A percentile compares a stretch with the other conserved stretches of the same genome.
These are phyloP conservation scores for Leccinum subtestaceum DNA, from an alignment of 768 basidiomycete genomes.

Conservation along the genomic window DNA sequence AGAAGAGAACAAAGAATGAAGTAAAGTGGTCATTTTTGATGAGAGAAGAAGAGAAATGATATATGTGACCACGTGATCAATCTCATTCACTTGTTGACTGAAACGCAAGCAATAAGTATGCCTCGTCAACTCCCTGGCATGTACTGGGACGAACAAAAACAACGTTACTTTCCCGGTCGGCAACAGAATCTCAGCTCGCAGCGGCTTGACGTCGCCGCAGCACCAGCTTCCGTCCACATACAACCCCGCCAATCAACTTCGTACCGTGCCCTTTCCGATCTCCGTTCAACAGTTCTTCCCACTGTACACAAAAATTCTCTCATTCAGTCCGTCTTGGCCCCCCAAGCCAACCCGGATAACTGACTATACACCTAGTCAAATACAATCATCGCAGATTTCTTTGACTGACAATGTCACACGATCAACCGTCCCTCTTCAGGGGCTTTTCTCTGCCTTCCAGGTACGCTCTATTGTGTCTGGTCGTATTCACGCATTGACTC, in stretches of 20 bases:
- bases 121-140: slow-evolving; percentile 53
- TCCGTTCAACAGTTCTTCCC: slow-evolving; percentile 14
- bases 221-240: not conserved
- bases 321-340: slow-evolving; percentile 23
- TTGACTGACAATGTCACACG: slow-evolving; percentile 34
- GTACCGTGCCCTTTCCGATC: slow-evolving; percentile 6
- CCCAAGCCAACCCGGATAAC: not conserved
- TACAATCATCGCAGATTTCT: slow-evolving; percentile 40
- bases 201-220: not conserved
- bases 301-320: slow-evolving; percentile 24
- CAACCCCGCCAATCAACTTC: not conserved
- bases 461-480: slow-evolving; percentile 31
- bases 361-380: slow-evolving; percentile 32
- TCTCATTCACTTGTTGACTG: not conserved
- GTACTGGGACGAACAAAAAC: slow-evolving; percentile 49
- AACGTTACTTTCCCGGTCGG: slow-evolving; percentile 52
- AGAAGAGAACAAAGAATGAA: no score
- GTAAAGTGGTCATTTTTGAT: not conserved
- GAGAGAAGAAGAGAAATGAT: not conserved
- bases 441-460: slow-evolving; percentile 45
- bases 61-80: not conserved
- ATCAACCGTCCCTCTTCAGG: slow-evolving; percentile 25
- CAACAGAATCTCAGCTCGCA: not conserved
- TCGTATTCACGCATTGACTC: not conserved
- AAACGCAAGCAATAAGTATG: slow-evolving; percentile 29